Percentiles rank a stretch among this genome's conserved stretches.
Evolutionary conservation across 441 rosid genomes (phyloP).

Genomic region (Mallotus japonicus): DNA sequence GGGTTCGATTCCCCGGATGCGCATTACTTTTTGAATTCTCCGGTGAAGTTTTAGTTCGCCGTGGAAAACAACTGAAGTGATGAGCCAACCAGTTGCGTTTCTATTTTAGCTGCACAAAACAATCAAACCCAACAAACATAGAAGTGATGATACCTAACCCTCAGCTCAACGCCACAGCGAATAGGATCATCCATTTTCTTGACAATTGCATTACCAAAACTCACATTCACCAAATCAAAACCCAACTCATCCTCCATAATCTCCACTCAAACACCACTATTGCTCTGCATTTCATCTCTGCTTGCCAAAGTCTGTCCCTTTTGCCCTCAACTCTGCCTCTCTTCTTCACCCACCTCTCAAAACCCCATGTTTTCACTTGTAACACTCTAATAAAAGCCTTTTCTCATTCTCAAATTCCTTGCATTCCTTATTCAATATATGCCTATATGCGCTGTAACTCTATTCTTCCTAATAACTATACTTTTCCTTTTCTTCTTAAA

Average conservation of each 20-base stretch:
- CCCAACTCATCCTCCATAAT: constrained; percentile 41
- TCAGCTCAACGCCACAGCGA: constrained; percentile 20
- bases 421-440: constrained; percentile 39
- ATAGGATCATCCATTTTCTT: constrained; percentile 35
- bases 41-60: too few relatives aligned
- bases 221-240: constrained; percentile 46
- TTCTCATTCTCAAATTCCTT: constrained; percentile 40
- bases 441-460: constrained; percentile 33
- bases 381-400: constrained; percentile 50
- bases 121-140: not conserved
- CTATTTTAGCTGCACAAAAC: not conserved
- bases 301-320: constrained; percentile 35
- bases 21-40: constrained; percentile 27
- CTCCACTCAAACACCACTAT: constrained; percentile 36
- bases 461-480: constrained; percentile 41
- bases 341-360: constrained; percentile 28
- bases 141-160: not conserved
- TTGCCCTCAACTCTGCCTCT: constrained; percentile 28
- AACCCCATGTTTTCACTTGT: constrained; percentile 50
- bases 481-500: constrained; percentile 58
- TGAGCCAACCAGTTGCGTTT: too few relatives aligned
- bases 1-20: constrained; percentile 99
- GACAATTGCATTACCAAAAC: constrained; percentile 21
- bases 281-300: constrained; percentile 38
- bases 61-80: too few relatives aligned